Evolutionary conservation across 768 basidiomycete species (phyloP).

Genomic region (Serendipita vermifera): DNA sequence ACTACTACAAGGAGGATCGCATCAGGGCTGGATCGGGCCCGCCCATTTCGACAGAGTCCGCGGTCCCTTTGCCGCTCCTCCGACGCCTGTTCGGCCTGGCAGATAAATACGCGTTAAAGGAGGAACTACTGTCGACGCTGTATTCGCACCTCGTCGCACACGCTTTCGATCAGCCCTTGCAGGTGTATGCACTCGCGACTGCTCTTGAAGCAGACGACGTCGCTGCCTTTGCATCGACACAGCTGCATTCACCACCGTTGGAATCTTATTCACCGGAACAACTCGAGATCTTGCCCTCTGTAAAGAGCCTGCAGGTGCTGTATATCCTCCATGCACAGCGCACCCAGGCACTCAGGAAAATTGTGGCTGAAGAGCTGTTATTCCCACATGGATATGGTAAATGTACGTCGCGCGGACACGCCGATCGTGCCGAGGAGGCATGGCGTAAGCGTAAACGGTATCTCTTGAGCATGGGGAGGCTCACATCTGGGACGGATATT

Average conservation of each 20-base stretch:
- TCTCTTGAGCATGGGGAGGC: constrained; percentile 23
- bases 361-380: constrained; percentile 45
- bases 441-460: constrained; percentile 32
- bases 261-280: constrained; percentile 40
- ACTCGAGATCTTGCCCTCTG: constrained; percentile 41
- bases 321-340: constrained; percentile 46
- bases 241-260: constrained; percentile 41
- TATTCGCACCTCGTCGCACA: constrained; percentile 43
- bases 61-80: constrained; percentile 56
- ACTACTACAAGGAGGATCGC: neutral
- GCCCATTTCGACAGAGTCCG: constrained; percentile 7
- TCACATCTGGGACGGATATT: constrained; percentile 43
- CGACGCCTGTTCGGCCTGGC: constrained; percentile 41
- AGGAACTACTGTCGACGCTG: constrained; percentile 31
- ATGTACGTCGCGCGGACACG: constrained; percentile 39
- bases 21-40: neutral
- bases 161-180: constrained; percentile 37
- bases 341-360: constrained; percentile 37
- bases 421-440: constrained; percentile 39
- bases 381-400: constrained; percentile 63
- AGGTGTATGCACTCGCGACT: constrained; percentile 47
- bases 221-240: constrained; percentile 46
- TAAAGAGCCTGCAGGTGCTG: constrained; percentile 50
- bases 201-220: constrained; percentile 31
- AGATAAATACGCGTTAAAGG: constrained; percentile 53